Percentiles rank a stretch among this genome's conserved stretches.
Conservation (phyloP, 345 rosid species). For the Arabis alpina region DNA sequence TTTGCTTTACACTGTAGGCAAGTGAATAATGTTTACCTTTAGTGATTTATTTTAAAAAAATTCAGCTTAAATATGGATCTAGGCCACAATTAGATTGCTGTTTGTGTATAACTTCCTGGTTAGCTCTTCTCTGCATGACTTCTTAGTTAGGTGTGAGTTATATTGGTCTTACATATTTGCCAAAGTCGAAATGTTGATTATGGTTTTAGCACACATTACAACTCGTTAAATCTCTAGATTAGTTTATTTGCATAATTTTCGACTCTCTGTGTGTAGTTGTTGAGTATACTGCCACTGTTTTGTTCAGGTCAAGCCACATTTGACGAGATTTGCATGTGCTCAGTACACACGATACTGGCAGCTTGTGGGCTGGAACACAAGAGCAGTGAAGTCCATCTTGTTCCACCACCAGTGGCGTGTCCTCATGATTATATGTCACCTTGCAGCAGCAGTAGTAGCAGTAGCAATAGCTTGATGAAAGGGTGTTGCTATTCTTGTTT, state of each 20-base stretch:
- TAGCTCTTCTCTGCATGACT: neutral
- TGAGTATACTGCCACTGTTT: neutral
- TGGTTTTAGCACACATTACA: neutral
- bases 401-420: conserved; percentile 64
- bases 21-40: neutral
- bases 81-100: neutral
- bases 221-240: neutral
- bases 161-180: neutral
- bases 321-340: conserved; percentile 71
- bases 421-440: conserved; percentile 50
- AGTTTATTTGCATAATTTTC: conserved; percentile 14
- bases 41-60: too few species aligned
- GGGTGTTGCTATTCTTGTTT: conserved; percentile 84
- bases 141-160: neutral
- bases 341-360: conserved; percentile 78
- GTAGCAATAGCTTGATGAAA: conserved; percentile 62
- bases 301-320: conserved; percentile 60
- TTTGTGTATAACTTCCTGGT: neutral
- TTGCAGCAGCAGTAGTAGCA: conserved; percentile 50
- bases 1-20: neutral
- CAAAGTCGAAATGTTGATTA: too few species aligned
- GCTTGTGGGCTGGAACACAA: conserved; percentile 83
- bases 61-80: neutral
- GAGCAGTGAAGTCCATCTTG: conserved; percentile 61
- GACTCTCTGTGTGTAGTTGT: neutral